phyloP scores from a whole-genome alignment of 2,329 filamentous ascomycete genomes.

The Niveomyces coronatus region DNA sequence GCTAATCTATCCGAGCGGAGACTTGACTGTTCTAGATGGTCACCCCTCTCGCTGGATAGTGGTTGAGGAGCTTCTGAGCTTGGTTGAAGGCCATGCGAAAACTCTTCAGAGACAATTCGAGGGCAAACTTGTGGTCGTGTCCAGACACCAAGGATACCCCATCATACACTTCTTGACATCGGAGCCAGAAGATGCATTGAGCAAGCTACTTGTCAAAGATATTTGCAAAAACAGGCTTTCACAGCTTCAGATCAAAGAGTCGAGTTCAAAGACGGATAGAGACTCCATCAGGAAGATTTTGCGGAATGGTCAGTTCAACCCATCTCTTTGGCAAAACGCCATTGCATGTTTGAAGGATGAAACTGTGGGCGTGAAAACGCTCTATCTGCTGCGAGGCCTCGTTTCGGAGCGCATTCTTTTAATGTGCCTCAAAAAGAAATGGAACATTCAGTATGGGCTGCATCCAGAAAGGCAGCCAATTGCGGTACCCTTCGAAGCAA shows the following conservation, averaged over 20 bases:
- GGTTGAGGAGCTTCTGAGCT: constrained; percentile 27
- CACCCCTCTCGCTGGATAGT: constrained; percentile 42
- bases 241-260: constrained; percentile 10
- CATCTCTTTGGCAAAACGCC: neutral
- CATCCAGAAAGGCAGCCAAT: constrained; percentile 45
- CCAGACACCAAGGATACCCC: constrained; percentile 35
- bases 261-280: neutral
- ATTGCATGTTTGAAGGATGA: constrained; percentile 21
- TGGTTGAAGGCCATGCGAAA: constrained; percentile 28
- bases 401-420: constrained; percentile 49
- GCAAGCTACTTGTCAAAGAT: constrained; percentile 28
- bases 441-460: constrained; percentile 56
- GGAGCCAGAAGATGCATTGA: constrained; percentile 35
- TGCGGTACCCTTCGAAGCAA: constrained; percentile 57
- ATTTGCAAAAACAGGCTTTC: constrained; percentile 23
- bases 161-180: constrained; percentile 43
- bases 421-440: constrained; percentile 50
- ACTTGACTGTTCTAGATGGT: constrained; percentile 37
- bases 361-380: constrained; percentile 17
- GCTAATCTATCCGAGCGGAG: constrained; percentile 46
- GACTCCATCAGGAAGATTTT: neutral
- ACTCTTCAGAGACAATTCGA: constrained; percentile 29
- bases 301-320: neutral
- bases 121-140: constrained; percentile 12
- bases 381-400: constrained; percentile 53